Evolutionary conservation across 2,329 filamentous ascomycete species (phyloP), one percentile per base, ranked within the genome.

Genomic region (Fusarium buxicola): DNA sequence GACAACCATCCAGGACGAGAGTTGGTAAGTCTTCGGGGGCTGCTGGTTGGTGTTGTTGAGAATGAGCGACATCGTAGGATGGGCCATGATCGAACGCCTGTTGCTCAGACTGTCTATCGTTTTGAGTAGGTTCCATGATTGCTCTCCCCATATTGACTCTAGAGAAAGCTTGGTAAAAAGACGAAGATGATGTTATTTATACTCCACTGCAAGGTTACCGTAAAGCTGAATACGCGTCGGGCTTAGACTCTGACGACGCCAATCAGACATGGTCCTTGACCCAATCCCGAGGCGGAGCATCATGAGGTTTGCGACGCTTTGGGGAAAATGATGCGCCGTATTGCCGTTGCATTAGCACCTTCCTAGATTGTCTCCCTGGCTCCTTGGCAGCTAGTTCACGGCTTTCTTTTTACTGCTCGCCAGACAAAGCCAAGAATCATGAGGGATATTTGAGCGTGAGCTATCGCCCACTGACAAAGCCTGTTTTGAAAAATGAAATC

Each of bases 1-100:
- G 51, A 18, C 38, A 51, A 13, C 57, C 66, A 6, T 73, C 65
- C 0, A 72, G 52, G 12, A 72, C 41, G 4, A 72, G 36, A 8
- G 60, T 69, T 1, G 68, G 59, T 2, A 60, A 32, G 13, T 58
- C 46, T 28, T 67, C 65, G 0, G 51, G 39, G n/a, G n/a, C n/a
- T 7, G 41, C 11, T 10, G 49, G 47, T n/a, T 28, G 8, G 32
- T 58, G 35, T 5, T 55, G 25, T 12, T 41, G 44, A 34, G 48
- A 13, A 3, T 40, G 21, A 7, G 27, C n/a, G 13, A 11, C 9
- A 7, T 66, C 48, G 11, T 65, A 59, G 16, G 52, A 47, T 9
- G 62, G 58, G 15, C 45, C 39, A 7, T 30, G 53, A 3, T 55
- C 61, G 3, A 13, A 4, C 10, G 27, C 12, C 11, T 25, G 24